Evolutionary conservation across 176 grass and related monocot species (phyloP).

Genomic region (Areca catechu): DNA sequence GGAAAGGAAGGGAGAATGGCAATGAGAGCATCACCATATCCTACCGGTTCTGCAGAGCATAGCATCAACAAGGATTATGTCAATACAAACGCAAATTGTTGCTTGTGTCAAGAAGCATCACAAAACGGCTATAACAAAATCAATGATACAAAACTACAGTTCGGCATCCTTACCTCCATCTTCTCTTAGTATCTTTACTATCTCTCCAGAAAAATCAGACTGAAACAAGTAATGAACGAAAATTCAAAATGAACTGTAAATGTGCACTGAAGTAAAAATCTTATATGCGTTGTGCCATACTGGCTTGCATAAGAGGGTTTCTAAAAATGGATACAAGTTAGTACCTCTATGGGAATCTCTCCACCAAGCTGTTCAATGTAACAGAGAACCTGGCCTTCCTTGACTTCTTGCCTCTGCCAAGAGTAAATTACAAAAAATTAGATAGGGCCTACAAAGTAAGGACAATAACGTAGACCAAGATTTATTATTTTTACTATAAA

Average conservation of each 20-base stretch:
- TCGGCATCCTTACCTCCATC: conserved; percentile 12
- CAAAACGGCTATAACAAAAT: not conserved
- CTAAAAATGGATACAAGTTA: not conserved
- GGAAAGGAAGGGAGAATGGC: conserved; percentile 17
- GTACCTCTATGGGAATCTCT: conserved; percentile 20
- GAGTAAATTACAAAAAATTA: not conserved
- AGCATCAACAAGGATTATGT: not conserved
- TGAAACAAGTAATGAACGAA: not conserved
- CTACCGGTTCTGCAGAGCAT: conserved; percentile 13
- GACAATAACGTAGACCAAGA: too few relatives aligned
- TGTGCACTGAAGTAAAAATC: too few relatives aligned
- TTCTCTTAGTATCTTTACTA: conserved; percentile 20
- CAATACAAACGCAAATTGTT: too few relatives aligned
- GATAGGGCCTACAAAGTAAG: not conserved
- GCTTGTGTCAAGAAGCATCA: not conserved
- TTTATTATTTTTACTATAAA: too few relatives aligned
- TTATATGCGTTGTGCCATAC: too few relatives aligned
- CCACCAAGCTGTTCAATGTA: conserved; percentile 24
- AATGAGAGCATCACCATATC: conserved; percentile 17
- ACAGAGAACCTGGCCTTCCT: conserved; percentile 21
- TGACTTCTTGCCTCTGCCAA: conserved; percentile 17
- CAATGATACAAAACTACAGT: not conserved
- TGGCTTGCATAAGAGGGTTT: too few relatives aligned
- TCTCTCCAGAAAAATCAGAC: conserved; percentile 19
- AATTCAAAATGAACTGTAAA: not conserved